Evolutionary conservation across 2,329 filamentous ascomycete genomes (phyloP).

Genomic region (Colletotrichum orbiculare): DNA sequence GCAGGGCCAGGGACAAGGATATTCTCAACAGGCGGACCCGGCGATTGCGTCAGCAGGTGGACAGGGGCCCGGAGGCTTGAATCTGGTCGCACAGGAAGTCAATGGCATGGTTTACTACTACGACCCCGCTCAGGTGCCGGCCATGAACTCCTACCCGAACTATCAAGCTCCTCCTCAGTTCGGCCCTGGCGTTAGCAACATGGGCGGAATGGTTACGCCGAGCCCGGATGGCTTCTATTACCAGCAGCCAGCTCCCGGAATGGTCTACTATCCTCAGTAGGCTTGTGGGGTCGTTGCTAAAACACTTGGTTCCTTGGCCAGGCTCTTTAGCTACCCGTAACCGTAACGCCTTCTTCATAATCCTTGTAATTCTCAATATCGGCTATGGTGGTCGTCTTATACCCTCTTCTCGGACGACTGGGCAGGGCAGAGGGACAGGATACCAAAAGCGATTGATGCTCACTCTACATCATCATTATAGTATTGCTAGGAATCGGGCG

Average conservation of each 20-base stretch:
- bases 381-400: slow-evolving; percentile 26
- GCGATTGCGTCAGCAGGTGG: slow-evolving; percentile 45
- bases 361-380: slow-evolving; percentile 46
- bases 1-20: slow-evolving; percentile 54
- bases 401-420: slow-evolving; percentile 34
- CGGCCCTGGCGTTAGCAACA: slow-evolving; percentile 67
- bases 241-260: slow-evolving; percentile 63
- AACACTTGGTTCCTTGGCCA: slow-evolving; percentile 17
- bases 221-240: slow-evolving; percentile 78
- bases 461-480: slow-evolving; percentile 28
- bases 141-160: slow-evolving; percentile 61
- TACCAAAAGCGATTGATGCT: slow-evolving; percentile 30
- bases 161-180: slow-evolving; percentile 54
- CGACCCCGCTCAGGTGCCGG: slow-evolving; percentile 76
- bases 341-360: slow-evolving; percentile 40
- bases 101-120: slow-evolving; percentile 98
- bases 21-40: slow-evolving; percentile 56
- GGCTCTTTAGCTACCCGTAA: not conserved
- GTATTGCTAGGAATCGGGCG: slow-evolving; percentile 33
- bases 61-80: slow-evolving; percentile 62
- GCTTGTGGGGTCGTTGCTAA: slow-evolving; percentile 35
- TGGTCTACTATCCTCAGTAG: slow-evolving; percentile 73
- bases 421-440: slow-evolving; percentile 29
- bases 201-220: slow-evolving; percentile 78
- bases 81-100: slow-evolving; percentile 82